phyloP scores from a whole-genome alignment of 2,329 filamentous ascomycete species.

The Fusarium dlaminii region DNA sequence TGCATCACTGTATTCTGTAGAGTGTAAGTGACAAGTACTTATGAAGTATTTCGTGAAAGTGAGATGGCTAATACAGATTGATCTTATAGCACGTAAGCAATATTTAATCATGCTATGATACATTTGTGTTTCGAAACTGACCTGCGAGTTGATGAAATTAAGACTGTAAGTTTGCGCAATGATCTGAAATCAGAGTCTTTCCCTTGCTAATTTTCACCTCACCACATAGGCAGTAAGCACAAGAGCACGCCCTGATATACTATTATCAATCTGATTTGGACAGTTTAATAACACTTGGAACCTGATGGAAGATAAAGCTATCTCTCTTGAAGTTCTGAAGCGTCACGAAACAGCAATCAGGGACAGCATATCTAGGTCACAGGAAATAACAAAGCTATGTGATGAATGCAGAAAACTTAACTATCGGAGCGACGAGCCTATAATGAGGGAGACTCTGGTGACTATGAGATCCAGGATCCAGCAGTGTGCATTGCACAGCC shows the following conservation, averaged over 20 bases:
- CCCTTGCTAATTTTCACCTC: background rate
- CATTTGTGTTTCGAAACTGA: background rate
- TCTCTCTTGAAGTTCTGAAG: background rate
- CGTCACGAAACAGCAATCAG: background rate
- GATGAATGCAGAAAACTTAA: background rate
- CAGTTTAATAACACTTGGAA: conserved; percentile 22
- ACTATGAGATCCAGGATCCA: background rate
- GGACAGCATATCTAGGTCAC: background rate
- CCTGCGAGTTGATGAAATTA: background rate
- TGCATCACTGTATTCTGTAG: background rate
- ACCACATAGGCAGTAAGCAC: background rate
- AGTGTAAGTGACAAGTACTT: background rate
- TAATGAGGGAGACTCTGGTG: background rate
- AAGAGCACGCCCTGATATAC: background rate
- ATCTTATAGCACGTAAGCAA: background rate
- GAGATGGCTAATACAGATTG: background rate
- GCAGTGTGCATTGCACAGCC: conserved; percentile 1
- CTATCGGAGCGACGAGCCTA: background rate
- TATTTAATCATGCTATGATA: background rate
- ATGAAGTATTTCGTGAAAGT: background rate
- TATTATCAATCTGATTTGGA: background rate
- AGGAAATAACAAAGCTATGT: background rate
- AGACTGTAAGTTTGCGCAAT: background rate
- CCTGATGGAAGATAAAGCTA: background rate
- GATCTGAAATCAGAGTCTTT: background rate